Conservation (phyloP, 768 basidiomycete genomes). For the Macrocybe gigantea region DNA sequence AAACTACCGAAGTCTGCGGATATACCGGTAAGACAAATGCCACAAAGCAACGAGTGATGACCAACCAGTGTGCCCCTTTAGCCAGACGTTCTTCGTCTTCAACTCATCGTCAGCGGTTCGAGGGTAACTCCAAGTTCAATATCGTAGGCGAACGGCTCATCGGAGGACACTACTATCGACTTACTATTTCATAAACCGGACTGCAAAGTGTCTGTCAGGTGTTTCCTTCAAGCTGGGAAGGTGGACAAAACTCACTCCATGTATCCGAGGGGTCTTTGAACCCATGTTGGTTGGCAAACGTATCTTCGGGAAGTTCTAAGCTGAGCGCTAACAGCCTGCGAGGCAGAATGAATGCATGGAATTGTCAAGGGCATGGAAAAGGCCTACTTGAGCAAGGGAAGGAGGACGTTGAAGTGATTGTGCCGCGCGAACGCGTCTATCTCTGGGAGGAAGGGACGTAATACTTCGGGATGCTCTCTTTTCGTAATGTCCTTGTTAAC, state of each 20-base stretch:
- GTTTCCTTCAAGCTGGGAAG: neutral
- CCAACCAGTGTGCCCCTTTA: constrained; percentile 41
- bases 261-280: constrained; percentile 29
- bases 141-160: neutral
- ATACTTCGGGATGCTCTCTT: constrained; percentile 23
- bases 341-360: neutral
- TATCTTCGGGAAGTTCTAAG: constrained; percentile 36
- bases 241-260: constrained; percentile 17
- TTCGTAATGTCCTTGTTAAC: constrained; percentile 14
- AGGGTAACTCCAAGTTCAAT: constrained; percentile 24
- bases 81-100: constrained; percentile 35
- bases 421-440: constrained; percentile 24
- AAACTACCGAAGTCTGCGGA: constrained; percentile 32
- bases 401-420: constrained; percentile 28
- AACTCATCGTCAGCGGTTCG: constrained; percentile 33
- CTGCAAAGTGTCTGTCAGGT: constrained; percentile 13
- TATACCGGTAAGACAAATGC: neutral
- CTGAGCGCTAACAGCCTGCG: constrained; percentile 28
- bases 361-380: neutral
- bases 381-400: constrained; percentile 26
- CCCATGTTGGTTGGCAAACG: constrained; percentile 31
- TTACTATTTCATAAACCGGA: constrained; percentile 41
- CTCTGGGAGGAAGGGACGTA: constrained; percentile 28
- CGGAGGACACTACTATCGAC: constrained; percentile 6
- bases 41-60: neutral